A percentile compares a stretch with the other conserved stretches of the same genome.
Conservation (phyloP, 2,329 filamentous ascomycete species). For the Talaromyces marneffei region DNA sequence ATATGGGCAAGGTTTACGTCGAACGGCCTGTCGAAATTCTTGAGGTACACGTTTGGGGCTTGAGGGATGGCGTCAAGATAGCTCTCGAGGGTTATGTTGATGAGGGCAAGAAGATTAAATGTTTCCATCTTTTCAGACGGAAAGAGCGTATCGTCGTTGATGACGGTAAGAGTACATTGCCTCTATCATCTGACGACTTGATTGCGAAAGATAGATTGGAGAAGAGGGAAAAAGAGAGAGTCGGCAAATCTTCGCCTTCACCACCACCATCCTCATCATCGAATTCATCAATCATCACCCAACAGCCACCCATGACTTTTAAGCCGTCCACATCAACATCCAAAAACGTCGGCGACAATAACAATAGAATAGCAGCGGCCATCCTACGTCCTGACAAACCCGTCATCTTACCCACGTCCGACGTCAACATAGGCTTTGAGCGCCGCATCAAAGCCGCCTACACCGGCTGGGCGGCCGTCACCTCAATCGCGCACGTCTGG, state of each 20-base stretch:
- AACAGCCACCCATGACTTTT: constrained; percentile 11
- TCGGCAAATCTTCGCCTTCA: constrained; percentile 11
- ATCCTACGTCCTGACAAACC: constrained; percentile 68
- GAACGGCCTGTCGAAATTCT: constrained; percentile 78
- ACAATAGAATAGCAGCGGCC: constrained; percentile 61
- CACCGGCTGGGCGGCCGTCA: constrained; percentile 78
- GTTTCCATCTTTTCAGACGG: constrained; percentile 71
- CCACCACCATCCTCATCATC: constrained; percentile 15
- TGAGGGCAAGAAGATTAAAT: constrained; percentile 80
- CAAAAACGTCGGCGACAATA: constrained; percentile 37
- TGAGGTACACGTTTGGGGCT: constrained; percentile 84
- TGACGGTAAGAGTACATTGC: constrained; percentile 42
- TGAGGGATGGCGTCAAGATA: constrained; percentile 82
- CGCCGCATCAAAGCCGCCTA: constrained; percentile 74
- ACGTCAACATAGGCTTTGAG: constrained; percentile 87
- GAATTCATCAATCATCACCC: constrained; percentile 9
- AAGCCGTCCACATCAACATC: constrained; percentile 32
- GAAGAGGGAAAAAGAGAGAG: background rate
- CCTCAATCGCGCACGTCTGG: constrained; percentile 90
- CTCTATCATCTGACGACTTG: constrained; percentile 43
- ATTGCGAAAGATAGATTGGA: constrained; percentile 35
- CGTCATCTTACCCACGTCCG: constrained; percentile 69
- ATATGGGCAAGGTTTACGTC: constrained; percentile 67
- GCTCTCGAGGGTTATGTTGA: constrained; percentile 78
- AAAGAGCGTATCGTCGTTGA: constrained; percentile 56